Percentiles rank a stretch among this genome's conserved stretches.
Conservation (phyloP, 2,329 filamentous ascomycete genomes). For the Daldinia eschscholtzii region DNA sequence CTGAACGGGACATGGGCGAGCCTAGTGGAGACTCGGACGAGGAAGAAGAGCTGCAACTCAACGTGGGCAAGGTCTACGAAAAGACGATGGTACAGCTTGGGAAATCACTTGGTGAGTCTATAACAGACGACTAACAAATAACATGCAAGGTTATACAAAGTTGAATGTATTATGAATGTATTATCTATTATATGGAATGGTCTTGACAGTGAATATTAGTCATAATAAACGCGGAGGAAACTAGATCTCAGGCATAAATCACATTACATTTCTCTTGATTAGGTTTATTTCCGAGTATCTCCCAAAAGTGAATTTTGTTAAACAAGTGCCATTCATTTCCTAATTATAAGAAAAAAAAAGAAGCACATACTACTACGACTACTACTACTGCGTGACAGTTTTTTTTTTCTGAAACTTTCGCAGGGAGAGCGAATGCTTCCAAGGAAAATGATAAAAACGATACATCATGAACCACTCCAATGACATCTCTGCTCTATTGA, state of each 20-base stretch:
- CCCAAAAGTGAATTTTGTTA: neutral
- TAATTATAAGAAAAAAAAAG: neutral
- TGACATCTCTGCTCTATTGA: slow-evolving; percentile 37
- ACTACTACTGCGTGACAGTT: neutral
- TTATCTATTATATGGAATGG: neutral
- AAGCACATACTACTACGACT: no score
- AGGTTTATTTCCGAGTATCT: neutral
- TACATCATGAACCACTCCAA: slow-evolving; percentile 9
- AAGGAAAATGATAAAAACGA: slow-evolving; percentile 19
- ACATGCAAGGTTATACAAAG: neutral
- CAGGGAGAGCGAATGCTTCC: slow-evolving; percentile 23
- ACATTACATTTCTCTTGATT: neutral
- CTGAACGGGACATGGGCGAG: slow-evolving; percentile 28
- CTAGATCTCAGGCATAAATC: neutral
- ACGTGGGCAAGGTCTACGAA: slow-evolving; percentile 82
- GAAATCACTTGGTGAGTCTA: slow-evolving; percentile 67
- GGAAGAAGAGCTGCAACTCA: slow-evolving; percentile 68
- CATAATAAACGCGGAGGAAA: neutral
- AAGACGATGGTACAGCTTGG: slow-evolving; percentile 81
- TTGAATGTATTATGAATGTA: neutral
- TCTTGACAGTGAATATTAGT: neutral
- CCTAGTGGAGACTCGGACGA: slow-evolving; percentile 51
- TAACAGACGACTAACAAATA: slow-evolving; percentile 22
- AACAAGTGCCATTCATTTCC: neutral
- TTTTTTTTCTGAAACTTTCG: neutral